A percentile compares a stretch with the other conserved stretches of the same genome.
phyloP scores from a whole-genome alignment of 2,329 filamentous ascomycete species.

The Cylindrodendrum hubeiense region DNA sequence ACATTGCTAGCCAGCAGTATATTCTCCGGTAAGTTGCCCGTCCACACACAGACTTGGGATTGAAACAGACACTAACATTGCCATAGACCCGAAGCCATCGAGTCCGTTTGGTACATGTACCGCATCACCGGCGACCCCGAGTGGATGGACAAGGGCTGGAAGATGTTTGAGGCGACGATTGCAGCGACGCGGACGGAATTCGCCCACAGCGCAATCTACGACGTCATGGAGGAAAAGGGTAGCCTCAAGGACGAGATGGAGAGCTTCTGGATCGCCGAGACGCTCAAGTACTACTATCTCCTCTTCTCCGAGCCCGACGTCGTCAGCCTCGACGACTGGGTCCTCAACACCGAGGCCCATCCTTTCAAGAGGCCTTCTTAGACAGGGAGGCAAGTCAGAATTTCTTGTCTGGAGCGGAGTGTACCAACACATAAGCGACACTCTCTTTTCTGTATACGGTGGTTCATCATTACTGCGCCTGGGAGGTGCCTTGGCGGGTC shows the following conservation, averaged over 20 bases:
- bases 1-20: slow-evolving; percentile 62
- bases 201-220: slow-evolving; percentile 77
- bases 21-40: slow-evolving; percentile 68
- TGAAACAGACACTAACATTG: slow-evolving; percentile 18
- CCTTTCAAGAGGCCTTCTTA: slow-evolving; percentile 63
- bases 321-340: slow-evolving; percentile 77
- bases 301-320: slow-evolving; percentile 77
- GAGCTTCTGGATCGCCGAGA: slow-evolving; percentile 92
- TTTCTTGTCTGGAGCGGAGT: slow-evolving; percentile 2
- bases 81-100: slow-evolving; percentile 83
- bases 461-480: not conserved
- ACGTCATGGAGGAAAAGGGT: slow-evolving; percentile 65
- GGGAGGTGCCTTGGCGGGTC: slow-evolving; percentile 6
- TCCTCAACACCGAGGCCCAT: slow-evolving; percentile 74
- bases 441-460: slow-evolving; percentile 7
- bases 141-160: slow-evolving; percentile 88
- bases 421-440: not conserved
- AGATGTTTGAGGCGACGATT: slow-evolving; percentile 82
- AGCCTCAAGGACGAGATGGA: slow-evolving; percentile 76
- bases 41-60: slow-evolving; percentile 15
- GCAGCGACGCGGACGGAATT: slow-evolving; percentile 73
- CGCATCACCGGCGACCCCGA: slow-evolving; percentile 83
- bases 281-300: slow-evolving; percentile 91
- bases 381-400: not conserved
- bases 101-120: slow-evolving; percentile 91